Conservation (phyloP, 306 rosid genomes). For the Ormosia semicastrata region DNA sequence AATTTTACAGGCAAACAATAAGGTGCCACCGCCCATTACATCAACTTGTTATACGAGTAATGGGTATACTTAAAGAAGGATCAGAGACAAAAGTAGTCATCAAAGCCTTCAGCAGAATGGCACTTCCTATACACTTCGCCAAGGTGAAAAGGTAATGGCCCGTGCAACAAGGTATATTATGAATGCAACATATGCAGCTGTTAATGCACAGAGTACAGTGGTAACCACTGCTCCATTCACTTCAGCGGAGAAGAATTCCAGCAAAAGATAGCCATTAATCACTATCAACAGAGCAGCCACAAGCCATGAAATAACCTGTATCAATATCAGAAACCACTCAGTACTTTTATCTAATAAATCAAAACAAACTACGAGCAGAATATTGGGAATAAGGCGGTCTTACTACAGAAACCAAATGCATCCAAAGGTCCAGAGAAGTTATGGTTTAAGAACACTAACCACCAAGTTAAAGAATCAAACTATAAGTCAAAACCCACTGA, state of each 20-base stretch:
- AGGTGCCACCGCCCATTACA: background rate
- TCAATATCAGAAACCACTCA: constrained; percentile 17
- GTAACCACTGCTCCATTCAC: constrained; percentile 53
- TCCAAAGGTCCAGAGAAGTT: background rate
- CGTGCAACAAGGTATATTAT: constrained; percentile 62
- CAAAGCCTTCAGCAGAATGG: background rate
- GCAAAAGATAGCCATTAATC: constrained; percentile 80
- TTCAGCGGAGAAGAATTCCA: constrained; percentile 75
- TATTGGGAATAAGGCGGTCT: background rate
- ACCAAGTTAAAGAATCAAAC: background rate
- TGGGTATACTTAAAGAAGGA: background rate
- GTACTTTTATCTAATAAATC: background rate
- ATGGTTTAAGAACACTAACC: background rate
- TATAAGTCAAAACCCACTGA: background rate
- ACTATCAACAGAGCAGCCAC: constrained; percentile 83
- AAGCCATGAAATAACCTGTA: constrained; percentile 68
- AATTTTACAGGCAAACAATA: constrained; percentile 13
- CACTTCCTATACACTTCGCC: constrained; percentile 27
- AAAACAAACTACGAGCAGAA: background rate
- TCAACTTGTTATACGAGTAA: background rate
- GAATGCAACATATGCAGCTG: constrained; percentile 68
- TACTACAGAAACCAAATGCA: background rate
- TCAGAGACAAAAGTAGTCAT: background rate
- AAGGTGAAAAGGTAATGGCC: constrained; percentile 43
- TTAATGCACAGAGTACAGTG: constrained; percentile 38